A percentile compares a stretch with the other conserved stretches of the same genome.
Conservation (phyloP, 352 stramenopile genomes). For the Phytophthora tubulina region DNA sequence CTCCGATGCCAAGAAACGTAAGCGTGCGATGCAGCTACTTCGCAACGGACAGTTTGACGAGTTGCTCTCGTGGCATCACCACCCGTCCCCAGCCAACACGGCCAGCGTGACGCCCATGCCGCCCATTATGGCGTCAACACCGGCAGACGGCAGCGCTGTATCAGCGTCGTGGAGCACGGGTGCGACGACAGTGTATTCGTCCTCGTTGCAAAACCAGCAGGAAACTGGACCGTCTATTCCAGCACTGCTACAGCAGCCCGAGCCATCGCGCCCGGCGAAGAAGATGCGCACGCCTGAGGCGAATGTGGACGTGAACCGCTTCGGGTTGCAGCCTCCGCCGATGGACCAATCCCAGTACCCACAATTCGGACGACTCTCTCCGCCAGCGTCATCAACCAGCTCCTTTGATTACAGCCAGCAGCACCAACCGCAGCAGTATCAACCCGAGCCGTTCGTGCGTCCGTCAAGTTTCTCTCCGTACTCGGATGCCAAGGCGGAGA, state of each 20-base stretch:
- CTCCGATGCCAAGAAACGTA: slow-evolving; percentile 87
- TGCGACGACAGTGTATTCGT: slow-evolving; percentile 32
- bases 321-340: slow-evolving; percentile 27
- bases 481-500: slow-evolving; percentile 37
- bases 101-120: slow-evolving; percentile 56
- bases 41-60: slow-evolving; percentile 83
- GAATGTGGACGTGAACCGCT: slow-evolving; percentile 34
- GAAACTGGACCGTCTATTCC: slow-evolving; percentile 46
- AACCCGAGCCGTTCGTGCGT: slow-evolving; percentile 34
- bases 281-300: slow-evolving; percentile 66
- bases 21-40: slow-evolving; percentile 79
- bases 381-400: slow-evolving; percentile 23
- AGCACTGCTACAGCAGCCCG: slow-evolving; percentile 39
- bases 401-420: slow-evolving; percentile 45
- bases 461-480: slow-evolving; percentile 37
- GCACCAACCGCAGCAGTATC: slow-evolving; percentile 32
- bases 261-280: slow-evolving; percentile 47
- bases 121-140: slow-evolving; percentile 17
- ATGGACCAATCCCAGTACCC: slow-evolving; percentile 42
- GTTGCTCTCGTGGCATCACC: slow-evolving; percentile 69
- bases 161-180: slow-evolving; percentile 39
- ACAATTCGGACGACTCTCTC: slow-evolving; percentile 41
- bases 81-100: slow-evolving; percentile 51
- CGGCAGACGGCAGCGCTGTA: slow-evolving; percentile 11
- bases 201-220: slow-evolving; percentile 32